A percentile compares a stretch with the other conserved stretches of the same genome.
phyloP scores from a whole-genome alignment of 2,329 filamentous ascomycete genomes.

The Curvularia eragrostidis region DNA sequence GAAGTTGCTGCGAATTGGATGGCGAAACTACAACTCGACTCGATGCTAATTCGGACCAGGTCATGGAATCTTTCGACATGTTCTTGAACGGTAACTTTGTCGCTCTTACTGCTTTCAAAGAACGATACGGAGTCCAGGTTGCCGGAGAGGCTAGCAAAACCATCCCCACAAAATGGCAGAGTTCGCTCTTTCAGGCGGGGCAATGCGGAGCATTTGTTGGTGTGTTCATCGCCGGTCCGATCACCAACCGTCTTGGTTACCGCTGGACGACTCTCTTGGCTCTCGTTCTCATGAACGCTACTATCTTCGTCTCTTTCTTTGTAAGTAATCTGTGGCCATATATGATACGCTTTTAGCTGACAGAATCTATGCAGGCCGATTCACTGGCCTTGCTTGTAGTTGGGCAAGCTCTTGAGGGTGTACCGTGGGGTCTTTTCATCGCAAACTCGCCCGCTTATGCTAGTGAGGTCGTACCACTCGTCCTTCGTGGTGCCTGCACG shows the following conservation, averaged over 20 bases:
- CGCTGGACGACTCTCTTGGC: constrained; percentile 62
- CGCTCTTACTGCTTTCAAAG: constrained; percentile 57
- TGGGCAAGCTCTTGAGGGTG: constrained; percentile 64
- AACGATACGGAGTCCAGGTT: constrained; percentile 55
- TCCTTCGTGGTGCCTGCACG: constrained; percentile 63
- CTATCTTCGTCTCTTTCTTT: constrained; percentile 67
- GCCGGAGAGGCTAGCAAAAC: constrained; percentile 36
- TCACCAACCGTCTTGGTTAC: constrained; percentile 65
- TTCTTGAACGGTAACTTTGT: constrained; percentile 67
- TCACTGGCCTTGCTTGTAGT: constrained; percentile 57
- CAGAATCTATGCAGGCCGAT: constrained; percentile 37
- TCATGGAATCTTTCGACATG: constrained; percentile 69
- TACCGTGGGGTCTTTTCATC: constrained; percentile 70
- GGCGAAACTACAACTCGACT: not conserved
- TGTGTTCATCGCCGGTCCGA: constrained; percentile 64
- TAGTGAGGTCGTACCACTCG: constrained; percentile 65
- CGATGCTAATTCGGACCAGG: constrained; percentile 47
- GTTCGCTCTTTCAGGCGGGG: constrained; percentile 62
- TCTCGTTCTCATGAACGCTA: constrained; percentile 63
- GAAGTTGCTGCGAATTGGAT: no score
- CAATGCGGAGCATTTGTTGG: constrained; percentile 66
- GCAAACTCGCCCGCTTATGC: constrained; percentile 68
- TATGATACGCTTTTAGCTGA: not conserved
- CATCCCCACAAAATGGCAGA: constrained; percentile 64
- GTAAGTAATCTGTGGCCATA: constrained; percentile 10